Evolutionary conservation across 176 grass and related monocot species (phyloP), one percentile per base, ranked within the genome.

Genomic region (Pontederia crassipes): DNA sequence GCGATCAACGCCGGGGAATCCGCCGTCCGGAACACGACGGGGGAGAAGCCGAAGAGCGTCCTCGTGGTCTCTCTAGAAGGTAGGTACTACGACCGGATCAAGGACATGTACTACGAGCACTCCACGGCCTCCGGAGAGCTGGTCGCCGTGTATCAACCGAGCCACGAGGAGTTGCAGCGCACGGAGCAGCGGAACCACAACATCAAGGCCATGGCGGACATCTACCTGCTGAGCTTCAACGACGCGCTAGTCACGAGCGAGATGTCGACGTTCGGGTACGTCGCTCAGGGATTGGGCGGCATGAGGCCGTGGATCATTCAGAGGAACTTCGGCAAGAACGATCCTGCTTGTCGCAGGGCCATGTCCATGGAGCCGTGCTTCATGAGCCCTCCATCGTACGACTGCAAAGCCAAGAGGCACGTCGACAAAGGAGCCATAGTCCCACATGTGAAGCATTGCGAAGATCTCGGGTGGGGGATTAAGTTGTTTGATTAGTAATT

Each of bases 401-500:
- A 61, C 17, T 59, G 55, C 56, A 49, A 8, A 20, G n/a, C 74
- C 45, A 88, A 85, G 76, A 74, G 2, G 69, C 81, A 87, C 48
- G 15, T 50, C 66, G 93, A 88, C 70, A 91, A 78, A 12, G 93
- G 93, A 15, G 81, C 67, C 29, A 27, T 97, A 74, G 87, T 97
- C 27, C 87, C 93, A 0, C 74, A 97, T 91, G 79, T 97, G 64
- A 88, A 57, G 57, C 93, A 97, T 67, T 97, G 93, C 69, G 79
- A 88, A 75, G 93, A 97, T 61, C 80, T 97, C 67, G 91, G 84
- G 61, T 91, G 93, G 87, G 93, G 93, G 8, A 69, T 97, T 45
- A 88, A 97, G 75, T 29, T 97, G 62, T 81, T 97, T 11, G 79
- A 91, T 70, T 48, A 58, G 61, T 60, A 85, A 28, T 74, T 24